phyloP scores from a whole-genome alignment of 73 alveolate genomes.

The Breviolum minutum region DNA sequence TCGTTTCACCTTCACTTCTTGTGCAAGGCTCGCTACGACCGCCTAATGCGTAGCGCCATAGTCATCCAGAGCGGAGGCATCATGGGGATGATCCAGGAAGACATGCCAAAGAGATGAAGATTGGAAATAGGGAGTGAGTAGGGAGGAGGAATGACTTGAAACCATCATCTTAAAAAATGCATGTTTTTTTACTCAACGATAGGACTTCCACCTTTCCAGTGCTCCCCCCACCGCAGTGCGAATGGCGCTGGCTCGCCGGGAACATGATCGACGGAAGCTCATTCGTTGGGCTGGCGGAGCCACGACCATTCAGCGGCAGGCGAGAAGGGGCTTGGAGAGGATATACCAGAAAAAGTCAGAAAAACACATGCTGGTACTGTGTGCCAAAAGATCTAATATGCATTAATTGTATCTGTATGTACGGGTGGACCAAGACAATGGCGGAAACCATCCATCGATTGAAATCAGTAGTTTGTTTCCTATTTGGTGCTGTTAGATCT shows the following conservation, averaged over 20 bases:
- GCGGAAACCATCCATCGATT: not conserved
- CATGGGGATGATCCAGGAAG: not conserved
- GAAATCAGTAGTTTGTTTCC: not conserved
- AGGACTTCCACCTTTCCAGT: not conserved
- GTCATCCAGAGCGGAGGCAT: constrained; percentile 50
- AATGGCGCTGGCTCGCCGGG: constrained; percentile 67
- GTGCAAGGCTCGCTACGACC: constrained; percentile 16
- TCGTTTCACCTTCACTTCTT: not conserved
- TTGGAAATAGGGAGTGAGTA: not conserved
- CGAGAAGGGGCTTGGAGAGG: not conserved
- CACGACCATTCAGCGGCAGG: constrained; percentile 45
- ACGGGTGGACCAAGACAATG: not conserved
- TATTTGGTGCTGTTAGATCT: not conserved
- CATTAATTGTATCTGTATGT: not conserved
- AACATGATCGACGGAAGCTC: constrained; percentile 41
- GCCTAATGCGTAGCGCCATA: constrained; percentile 31
- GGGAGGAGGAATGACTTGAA: not conserved
- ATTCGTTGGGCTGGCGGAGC: constrained; percentile 40
- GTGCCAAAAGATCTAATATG: not conserved
- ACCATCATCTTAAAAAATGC: not conserved
- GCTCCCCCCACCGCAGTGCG: constrained; percentile 22
- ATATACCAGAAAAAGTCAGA: not conserved
- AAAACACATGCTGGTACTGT: not conserved
- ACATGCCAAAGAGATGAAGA: not conserved
- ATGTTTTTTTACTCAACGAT: not conserved